Evolutionary conservation across 345 rosid genomes (phyloP).

Genomic region (Dipteronia sinensis): DNA sequence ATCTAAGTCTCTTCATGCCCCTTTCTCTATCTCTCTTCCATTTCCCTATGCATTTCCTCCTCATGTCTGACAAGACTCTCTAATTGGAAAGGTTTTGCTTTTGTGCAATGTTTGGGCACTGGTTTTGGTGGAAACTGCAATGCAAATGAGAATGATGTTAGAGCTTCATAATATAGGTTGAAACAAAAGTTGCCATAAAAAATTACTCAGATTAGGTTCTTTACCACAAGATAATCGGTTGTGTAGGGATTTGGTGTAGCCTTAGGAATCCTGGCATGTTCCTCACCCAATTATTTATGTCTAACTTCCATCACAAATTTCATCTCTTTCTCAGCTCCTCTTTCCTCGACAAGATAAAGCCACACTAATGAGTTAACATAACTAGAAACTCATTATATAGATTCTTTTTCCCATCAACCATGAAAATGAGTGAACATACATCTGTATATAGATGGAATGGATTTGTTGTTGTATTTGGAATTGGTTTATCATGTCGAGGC

Average conservation of each 20-base stretch:
- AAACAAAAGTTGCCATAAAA: neutral
- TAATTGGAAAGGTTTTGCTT: constrained; percentile 80
- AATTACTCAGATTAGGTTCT: neutral
- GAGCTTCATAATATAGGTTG: neutral
- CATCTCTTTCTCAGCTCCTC: too few species aligned
- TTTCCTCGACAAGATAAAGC: constrained; percentile 47
- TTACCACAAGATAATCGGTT: constrained; percentile 96
- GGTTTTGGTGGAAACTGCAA: constrained; percentile 81
- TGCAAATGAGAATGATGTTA: constrained; percentile 25
- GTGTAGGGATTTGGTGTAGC: constrained; percentile 94
- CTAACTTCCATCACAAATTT: too few species aligned
- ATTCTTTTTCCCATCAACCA: neutral
- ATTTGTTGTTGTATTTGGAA: too few species aligned
- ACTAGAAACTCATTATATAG: neutral
- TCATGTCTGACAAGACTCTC: constrained; percentile 87
- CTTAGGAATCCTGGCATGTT: constrained; percentile 71
- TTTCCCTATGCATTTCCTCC: constrained; percentile 79
- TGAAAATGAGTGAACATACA: too few species aligned
- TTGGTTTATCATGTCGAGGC: too few species aligned
- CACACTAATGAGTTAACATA: neutral
- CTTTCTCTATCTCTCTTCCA: constrained; percentile 71
- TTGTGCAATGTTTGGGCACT: constrained; percentile 46
- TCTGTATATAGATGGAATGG: too few species aligned
- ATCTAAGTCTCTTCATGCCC: constrained; percentile 71
- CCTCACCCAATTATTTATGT: too few species aligned